phyloP scores from a whole-genome alignment of 202 grass and related monocot species.

The Setaria viridis region DNA sequence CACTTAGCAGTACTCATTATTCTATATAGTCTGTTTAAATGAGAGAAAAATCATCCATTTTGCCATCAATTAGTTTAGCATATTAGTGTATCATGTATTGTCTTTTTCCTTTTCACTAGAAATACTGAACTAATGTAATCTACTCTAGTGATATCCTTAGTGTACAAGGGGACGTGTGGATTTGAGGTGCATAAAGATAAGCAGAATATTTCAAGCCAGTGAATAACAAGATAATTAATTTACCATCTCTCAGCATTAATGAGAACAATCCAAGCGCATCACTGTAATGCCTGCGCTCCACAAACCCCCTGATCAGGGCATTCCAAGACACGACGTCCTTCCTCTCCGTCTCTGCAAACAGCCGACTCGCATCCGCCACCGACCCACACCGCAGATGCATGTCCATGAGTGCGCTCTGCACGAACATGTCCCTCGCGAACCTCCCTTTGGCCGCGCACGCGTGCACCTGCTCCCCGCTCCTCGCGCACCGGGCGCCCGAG shows the following conservation, averaged over 20 bases:
- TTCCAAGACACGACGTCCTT: slow-evolving; percentile 85
- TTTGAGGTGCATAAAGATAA: slow-evolving; percentile 14
- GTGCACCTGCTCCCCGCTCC: slow-evolving; percentile 75
- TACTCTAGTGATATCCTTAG: neutral
- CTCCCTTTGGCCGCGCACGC: slow-evolving; percentile 65
- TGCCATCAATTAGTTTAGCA: neutral
- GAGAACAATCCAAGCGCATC: slow-evolving; percentile 59
- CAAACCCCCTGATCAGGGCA: slow-evolving; percentile 70
- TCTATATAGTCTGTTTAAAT: neutral
- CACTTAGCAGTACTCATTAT: neutral
- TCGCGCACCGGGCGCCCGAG: slow-evolving; percentile 35
- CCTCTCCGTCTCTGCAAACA: slow-evolving; percentile 64
- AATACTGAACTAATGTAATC: neutral
- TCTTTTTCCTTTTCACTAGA: neutral
- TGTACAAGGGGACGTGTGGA: neutral
- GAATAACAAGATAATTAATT: slow-evolving; percentile 1
- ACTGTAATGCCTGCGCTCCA: slow-evolving; percentile 47
- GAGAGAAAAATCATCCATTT: neutral
- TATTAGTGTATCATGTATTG: neutral
- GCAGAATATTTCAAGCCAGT: slow-evolving; percentile 2
- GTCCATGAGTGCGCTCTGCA: slow-evolving; percentile 84
- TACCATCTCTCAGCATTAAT: slow-evolving; percentile 77
- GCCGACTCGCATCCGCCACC: slow-evolving; percentile 42
- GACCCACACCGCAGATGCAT: slow-evolving; percentile 74
- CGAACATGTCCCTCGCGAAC: slow-evolving; percentile 63